Percentiles rank a stretch among this genome's conserved stretches.
Evolutionary conservation across 2,329 filamentous ascomycete genomes (phyloP).

Genomic region (Annulohypoxylon truncatum): DNA sequence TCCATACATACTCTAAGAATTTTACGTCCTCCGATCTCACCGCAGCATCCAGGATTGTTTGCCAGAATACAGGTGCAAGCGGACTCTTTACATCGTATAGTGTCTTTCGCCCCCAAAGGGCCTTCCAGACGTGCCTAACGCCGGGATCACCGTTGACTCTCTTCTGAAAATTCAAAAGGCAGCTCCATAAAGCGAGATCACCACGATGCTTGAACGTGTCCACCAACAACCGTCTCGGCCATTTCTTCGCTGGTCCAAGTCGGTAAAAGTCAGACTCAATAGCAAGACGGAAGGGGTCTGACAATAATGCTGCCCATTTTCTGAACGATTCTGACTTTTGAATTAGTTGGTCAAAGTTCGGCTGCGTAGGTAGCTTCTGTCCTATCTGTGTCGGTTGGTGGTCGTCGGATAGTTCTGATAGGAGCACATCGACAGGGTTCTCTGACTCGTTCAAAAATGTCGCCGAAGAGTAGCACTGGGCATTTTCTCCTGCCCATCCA

Average conservation of each 20-base stretch:
- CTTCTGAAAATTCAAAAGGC: constrained; percentile 49
- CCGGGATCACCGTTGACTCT: constrained; percentile 48
- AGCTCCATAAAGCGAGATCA: constrained; percentile 49
- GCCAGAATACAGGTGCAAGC: constrained; percentile 47
- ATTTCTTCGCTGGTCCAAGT: constrained; percentile 42
- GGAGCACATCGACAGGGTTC: constrained; percentile 32
- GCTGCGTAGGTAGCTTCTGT: constrained; percentile 12
- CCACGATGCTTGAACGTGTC: constrained; percentile 45
- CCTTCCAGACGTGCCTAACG: constrained; percentile 47
- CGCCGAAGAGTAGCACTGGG: constrained; percentile 31
- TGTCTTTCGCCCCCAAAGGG: constrained; percentile 50
- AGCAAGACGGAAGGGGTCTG: constrained; percentile 44
- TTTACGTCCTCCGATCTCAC: constrained; percentile 46
- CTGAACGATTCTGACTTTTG: constrained; percentile 42
- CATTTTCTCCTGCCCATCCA: constrained; percentile 9
- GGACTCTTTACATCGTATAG: constrained; percentile 45
- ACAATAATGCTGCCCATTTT: constrained; percentile 45
- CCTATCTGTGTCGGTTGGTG: not conserved
- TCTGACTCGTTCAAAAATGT: constrained; percentile 19
- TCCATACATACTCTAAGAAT: constrained; percentile 52
- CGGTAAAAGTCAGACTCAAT: constrained; percentile 50
- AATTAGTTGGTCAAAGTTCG: constrained; percentile 31
- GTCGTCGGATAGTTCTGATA: constrained; percentile 28
- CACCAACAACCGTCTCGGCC: constrained; percentile 42
- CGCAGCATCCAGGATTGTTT: constrained; percentile 50